Evolutionary conservation across 2,329 filamentous ascomycete species (phyloP), one percentile per base, ranked within the genome.

Genomic region (Phoma herbarum): DNA sequence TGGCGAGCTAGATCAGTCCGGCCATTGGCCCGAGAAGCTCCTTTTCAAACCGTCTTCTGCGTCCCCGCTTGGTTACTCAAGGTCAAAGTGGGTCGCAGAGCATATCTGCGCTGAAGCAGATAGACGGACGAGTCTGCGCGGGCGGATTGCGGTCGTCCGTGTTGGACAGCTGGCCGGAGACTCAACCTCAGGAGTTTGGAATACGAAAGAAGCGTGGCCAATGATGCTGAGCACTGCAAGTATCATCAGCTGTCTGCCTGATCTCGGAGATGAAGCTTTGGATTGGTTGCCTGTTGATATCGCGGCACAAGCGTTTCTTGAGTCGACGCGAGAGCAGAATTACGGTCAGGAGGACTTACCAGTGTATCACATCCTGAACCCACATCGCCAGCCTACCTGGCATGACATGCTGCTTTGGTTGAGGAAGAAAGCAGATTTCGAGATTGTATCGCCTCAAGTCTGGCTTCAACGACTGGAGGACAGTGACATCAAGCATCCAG

Each of bases 41-140:
- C 75, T 81, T 1, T 51, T 65, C 1, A 67, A 81, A 25, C 80
- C 83, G 1, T 64, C 69, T 3, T 74, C 80, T 33, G 80, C 83
- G 1, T 80, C 81, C 1, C 68, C 77, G 0, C 75, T 86, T 5
- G 86, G 85, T 4, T 88, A 88, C 63, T 81, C 83, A 1, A 79
- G 79, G 26, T 86, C 83, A 1, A 74, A 75, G 73, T 86, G 85
- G 84, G 83, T 86, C 1, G 85, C 84, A 1, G 85, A 88, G 73
- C 76, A 78, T 5, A 81, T 87, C 25, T 86, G 83, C 61, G 68
- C 71, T 0, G 63, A 71, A 7, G 82, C 81, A 23, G 59, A 72
- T 29, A 31, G 64, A 62, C 58, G 63, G 73, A 65, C 58, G 44
- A 48, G 64, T 66, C 65, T 80, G 2, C 58, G 57, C 48, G 70